Evolutionary conservation across 805 yeast species (phyloP).

Genomic region (Wickerhamiella cacticola): DNA sequence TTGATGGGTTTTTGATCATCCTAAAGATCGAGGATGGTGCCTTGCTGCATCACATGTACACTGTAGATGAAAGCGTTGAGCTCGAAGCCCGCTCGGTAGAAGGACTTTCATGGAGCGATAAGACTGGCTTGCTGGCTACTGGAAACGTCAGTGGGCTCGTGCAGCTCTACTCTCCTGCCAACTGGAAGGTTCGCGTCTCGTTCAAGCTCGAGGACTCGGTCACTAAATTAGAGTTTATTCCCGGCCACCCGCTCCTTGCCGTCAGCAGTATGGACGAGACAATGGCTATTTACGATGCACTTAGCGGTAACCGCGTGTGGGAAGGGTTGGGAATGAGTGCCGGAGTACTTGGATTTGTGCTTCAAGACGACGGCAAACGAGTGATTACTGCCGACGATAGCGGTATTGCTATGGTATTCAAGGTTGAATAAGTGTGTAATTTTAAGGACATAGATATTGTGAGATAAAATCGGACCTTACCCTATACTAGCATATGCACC

Average conservation of each 20-base stretch:
- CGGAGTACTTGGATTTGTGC: conserved; percentile 81
- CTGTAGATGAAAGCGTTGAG: conserved; percentile 38
- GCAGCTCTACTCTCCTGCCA: conserved; percentile 65
- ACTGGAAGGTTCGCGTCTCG: conserved; percentile 75
- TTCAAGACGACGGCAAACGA: conserved; percentile 52
- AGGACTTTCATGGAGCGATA: conserved; percentile 69
- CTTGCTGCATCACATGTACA: conserved; percentile 49
- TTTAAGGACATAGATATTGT: too few species aligned
- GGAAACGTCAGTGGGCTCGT: conserved; percentile 86
- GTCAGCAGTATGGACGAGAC: conserved; percentile 78
- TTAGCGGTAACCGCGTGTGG: conserved; percentile 68
- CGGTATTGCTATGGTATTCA: conserved; percentile 74
- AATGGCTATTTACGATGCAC: conserved; percentile 76
- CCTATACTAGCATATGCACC: too few species aligned
- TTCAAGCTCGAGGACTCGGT: conserved; percentile 67
- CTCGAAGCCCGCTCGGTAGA: conserved; percentile 56
- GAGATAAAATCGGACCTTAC: too few species aligned
- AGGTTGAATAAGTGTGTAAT: conserved; percentile 19
- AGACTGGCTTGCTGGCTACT: conserved; percentile 56
- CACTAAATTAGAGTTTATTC: conserved; percentile 61
- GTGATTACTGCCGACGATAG: conserved; percentile 93
- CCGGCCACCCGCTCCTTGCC: conserved; percentile 36
- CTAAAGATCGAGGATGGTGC: conserved; percentile 65
- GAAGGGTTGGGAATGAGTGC: conserved; percentile 84
- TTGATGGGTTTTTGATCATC: conserved; percentile 78